phyloP scores from a whole-genome alignment of 768 basidiomycete genomes.

The Tremella fuciformis region DNA sequence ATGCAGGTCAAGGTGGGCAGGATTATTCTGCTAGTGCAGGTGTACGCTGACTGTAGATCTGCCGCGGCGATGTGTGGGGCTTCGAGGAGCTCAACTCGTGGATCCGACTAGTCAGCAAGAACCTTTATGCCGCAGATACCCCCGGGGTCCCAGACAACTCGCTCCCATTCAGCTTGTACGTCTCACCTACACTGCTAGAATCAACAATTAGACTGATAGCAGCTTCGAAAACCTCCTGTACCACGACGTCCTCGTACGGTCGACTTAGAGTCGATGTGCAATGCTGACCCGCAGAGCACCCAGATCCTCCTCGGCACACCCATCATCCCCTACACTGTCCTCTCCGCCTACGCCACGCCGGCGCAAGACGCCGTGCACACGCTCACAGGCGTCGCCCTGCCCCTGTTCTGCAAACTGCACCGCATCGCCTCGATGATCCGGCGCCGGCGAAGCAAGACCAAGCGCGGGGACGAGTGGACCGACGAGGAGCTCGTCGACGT shows the following conservation, averaged over 20 bases:
- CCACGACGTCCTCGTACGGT: constrained; percentile 35
- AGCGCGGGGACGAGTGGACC: constrained; percentile 21
- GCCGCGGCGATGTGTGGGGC: constrained; percentile 41
- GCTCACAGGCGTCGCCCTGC: constrained; percentile 34
- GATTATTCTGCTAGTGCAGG: constrained; percentile 45
- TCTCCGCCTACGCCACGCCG: constrained; percentile 10
- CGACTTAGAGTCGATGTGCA: neutral
- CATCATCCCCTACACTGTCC: constrained; percentile 13
- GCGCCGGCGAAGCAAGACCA: constrained; percentile 10
- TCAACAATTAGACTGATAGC: neutral
- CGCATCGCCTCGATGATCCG: constrained; percentile 28
- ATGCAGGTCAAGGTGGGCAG: constrained; percentile 43
- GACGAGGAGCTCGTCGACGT: constrained; percentile 34
- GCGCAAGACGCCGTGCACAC: constrained; percentile 25
- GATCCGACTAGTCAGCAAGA: constrained; percentile 13
- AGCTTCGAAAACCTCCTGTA: constrained; percentile 42
- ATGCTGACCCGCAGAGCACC: constrained; percentile 20
- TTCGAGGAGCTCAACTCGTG: constrained; percentile 25
- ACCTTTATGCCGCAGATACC: constrained; percentile 19
- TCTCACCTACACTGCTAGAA: neutral
- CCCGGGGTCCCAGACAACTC: constrained; percentile 17
- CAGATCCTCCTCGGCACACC: constrained; percentile 24
- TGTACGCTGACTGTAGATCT: constrained; percentile 29
- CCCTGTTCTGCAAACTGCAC: constrained; percentile 31
- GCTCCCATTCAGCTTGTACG: constrained; percentile 33